Evolutionary conservation across 305 asterid species (phyloP), one percentile per base, ranked within the genome.

Genomic region (Fraxinus dipetala): DNA sequence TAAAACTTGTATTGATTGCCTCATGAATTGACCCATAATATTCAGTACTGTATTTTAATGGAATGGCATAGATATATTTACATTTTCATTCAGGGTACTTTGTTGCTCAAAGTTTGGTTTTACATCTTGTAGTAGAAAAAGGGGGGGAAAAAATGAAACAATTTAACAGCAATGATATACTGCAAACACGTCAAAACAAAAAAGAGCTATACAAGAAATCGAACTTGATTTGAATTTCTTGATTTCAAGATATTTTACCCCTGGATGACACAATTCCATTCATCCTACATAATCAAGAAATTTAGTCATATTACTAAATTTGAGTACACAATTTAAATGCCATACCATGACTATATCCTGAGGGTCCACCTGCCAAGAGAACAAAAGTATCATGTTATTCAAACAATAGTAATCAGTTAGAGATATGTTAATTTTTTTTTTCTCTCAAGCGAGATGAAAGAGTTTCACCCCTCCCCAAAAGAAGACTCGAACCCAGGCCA

Each of bases 311-410:
- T n/a, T 30, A 31, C 22, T 16, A 45, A 67, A 72, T 70, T 32
- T 35, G 40, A 86, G 77, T 24, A 14, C 22, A 43, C 18, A 78
- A 34, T 3, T 38, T 43, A 6, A 56, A 30, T 83, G 79, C 51
- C 98, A 86, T 93, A 96, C 99, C 96, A 89, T 93, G 87, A 93
- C 99, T 83, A 95, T 92, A 90, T 96, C 99, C 88, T 93, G 98
- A 70, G 94, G 99, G 88, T 96, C 98, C 80, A 96, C 98, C 98
- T 96, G 95, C 87, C 79, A 88, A 82, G 81, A 83, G 34, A 82
- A 16, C 56, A 79, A 81, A 43, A 78, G 32, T 10, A 65, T 43
- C 9, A 1, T 65, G 87, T 84, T 74, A 86, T 40, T 79, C 78
- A 79, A 72, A 80, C 16, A 61, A 48, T 35, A 54, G 22, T 8